Base-by-base conservation (phyloP, 2,329 filamentous ascomycete species). In the Bipolaris gigantea region DNA sequence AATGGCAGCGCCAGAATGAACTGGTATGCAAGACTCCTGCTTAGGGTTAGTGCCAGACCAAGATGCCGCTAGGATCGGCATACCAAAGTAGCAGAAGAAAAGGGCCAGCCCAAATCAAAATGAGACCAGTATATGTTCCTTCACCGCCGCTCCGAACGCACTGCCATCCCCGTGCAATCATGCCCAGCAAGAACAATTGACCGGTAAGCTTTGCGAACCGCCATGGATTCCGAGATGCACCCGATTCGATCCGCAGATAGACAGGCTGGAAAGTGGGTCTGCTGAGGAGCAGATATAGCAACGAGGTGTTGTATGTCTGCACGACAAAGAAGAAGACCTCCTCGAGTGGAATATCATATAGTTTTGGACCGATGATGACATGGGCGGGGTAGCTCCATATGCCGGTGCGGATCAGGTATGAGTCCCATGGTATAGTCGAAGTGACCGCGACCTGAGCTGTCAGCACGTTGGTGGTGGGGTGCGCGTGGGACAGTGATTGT, bases 261-360 rank as follows among this genome's bases (percentile, higher is more conserved):
- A 73, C 71, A 2, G 82, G 77, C 51, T 88, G 80, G 7, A 88
- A 76, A 10, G 81, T 78, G 0, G 85, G 79, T 69, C 88, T 89
- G 73, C 81, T 89, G 18, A 87, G 70, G 1, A 90, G 73, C 9
- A 89, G 78, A 64, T 90, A 91, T 8, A 91, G 69, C 45, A 90
- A 73, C 0, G 84, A 81, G 0, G 88, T 89, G 65, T 85, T 89
- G 72, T 89, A 90, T 1, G 88, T 90, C 73, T 91, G 89, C 21
- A 91, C 83, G 18, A 89, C 74, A 69, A 91, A 91, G 79, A 91
- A 91, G 74, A 90, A 90, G 4, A 90, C 73, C 69, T 91, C 88
- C 65, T 91, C 89, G 4, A 81, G 71, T 0, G 89, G 88, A 16
- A 91, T 88, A n/a, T 77, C 76, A 63, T 83, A 83, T 15, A 89